Base-by-base conservation (phyloP, 2,329 filamentous ascomycete genomes). In the Cucurbitaria berberidis region DNA sequence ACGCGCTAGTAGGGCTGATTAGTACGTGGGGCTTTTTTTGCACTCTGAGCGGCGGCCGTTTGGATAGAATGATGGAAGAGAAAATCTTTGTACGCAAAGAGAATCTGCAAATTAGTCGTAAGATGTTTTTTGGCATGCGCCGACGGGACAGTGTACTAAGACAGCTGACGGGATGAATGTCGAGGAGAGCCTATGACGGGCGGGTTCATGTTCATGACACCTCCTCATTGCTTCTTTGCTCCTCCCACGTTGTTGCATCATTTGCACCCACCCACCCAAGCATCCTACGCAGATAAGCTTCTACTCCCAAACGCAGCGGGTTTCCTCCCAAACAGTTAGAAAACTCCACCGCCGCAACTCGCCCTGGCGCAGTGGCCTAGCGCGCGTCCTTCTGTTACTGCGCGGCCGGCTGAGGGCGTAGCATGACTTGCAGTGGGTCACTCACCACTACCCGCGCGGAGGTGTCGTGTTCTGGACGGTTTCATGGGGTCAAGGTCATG, bases 231-330 rank as follows among this genome's bases (percentile, higher is more conserved):
- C 66, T 59, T 64, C 58, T 62, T 51, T 51, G 52, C 57, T 57
- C 55, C 57, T 58, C 66, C 65, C 64, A 66, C 62, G 63, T 59
- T 59, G 52, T 48, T 40, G 52, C 59, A 52, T 56, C 63, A 60
- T 57, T 53, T 47, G 59, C 53, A 39, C 50, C 60, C 47, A 53
- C 45, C 57, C 53, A 39, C 50, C 60, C 47, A 53, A 55, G 46
- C 63, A 64, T 59, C 46, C 56, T 58, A 56, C 66, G 50, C 61
- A 57, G 67, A 68, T 68, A 69, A 68, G 66, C 57, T 60, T 58
- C 46, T 57, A 53, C 57, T 60, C 59, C 46, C 58, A 53, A 49
- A 52, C 53, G 45, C 50, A 42, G 18, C n/a, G 43, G 54, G 61
- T 54, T 57, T 55, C 59, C 55, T 53, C 41, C 61, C 64, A 45